Conservation (phyloP, 2,329 filamentous ascomycete genomes). For the Colletotrichum aenigma region DNA sequence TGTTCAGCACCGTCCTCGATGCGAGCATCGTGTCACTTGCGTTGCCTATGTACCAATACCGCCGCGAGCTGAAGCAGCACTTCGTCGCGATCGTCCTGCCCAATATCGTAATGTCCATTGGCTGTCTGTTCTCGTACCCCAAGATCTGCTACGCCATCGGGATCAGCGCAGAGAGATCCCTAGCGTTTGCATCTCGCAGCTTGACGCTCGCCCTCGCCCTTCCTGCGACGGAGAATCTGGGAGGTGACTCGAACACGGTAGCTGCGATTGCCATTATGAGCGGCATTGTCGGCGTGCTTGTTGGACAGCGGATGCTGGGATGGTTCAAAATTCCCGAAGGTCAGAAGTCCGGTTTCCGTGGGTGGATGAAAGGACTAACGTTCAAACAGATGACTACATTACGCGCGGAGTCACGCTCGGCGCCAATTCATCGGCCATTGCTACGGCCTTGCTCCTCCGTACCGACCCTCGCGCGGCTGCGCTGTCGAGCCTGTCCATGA, state of each 20-base stretch:
- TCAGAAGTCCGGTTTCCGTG: constrained; percentile 23
- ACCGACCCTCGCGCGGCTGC: constrained; percentile 64
- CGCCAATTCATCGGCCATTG: constrained; percentile 64
- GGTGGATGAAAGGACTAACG: fast-evolving
- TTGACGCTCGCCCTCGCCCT: constrained; percentile 65
- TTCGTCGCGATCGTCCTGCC: constrained; percentile 59
- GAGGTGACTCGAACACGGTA: constrained; percentile 59
- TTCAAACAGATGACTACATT: constrained; percentile 60
- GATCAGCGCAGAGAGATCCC: constrained; percentile 54
- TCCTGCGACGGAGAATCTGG: constrained; percentile 60
- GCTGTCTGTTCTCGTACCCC: constrained; percentile 63
- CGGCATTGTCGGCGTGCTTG: constrained; percentile 61
- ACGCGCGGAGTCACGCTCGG: constrained; percentile 67
- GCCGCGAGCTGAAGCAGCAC: constrained; percentile 57
- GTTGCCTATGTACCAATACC: constrained; percentile 65
- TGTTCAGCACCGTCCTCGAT: constrained; percentile 59
- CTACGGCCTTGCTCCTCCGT: constrained; percentile 59
- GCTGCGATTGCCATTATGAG: constrained; percentile 63
- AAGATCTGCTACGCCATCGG: constrained; percentile 56
- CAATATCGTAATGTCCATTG: constrained; percentile 54
- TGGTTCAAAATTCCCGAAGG: constrained; percentile 59
- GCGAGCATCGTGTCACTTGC: constrained; percentile 63
- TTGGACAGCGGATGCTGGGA: constrained; percentile 54
- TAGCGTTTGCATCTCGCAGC: constrained; percentile 61
- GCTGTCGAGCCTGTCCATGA: constrained; percentile 64